Evolutionary conservation across 2,329 filamentous ascomycete species (phyloP), one percentile per base, ranked within the genome.

Genomic region (Colletotrichum musae): DNA sequence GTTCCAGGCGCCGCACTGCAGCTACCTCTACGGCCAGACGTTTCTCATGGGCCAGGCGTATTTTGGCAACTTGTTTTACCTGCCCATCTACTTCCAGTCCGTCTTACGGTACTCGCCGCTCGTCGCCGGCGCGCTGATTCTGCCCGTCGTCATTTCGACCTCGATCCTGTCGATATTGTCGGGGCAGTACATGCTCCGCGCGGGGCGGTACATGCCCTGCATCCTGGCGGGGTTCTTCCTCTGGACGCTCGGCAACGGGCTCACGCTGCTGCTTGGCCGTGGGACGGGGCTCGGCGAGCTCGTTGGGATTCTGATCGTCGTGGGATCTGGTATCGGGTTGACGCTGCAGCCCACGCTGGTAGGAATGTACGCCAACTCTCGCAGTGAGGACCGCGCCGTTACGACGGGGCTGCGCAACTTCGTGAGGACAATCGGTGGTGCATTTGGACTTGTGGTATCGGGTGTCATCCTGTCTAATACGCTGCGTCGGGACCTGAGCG

Each of bases 341-440:
- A 79, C 76, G 1, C 71, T 82, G 47, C 81, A 82, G 66, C 79
- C 80, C 4, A 80, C 78, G 10, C 72, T 82, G 6, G 75, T 82
- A 0, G 80, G 76, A 1, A 73, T 81, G 58, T 78, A 81, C 47
- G 80, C 81, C 28, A 79, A 81, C 64, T 77, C 75, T 0, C 74
- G 75, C 5, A 78, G 74, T 48, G 75, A 78, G 32, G 78, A 80
- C 47, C 77, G 80, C 0, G 80, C 81, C 12, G 80, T 82, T 41
- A 77, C 78, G 2, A 82, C 78, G 2, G 77, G 78, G 0, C 73
- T 79, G 24, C 77, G 81, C n/a, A 82, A 81, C 62, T 82, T 83
- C 54, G 73, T 80, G 39, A 77, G 81, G 10, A 77, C 75, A 6
- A 73, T 80, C 4, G 80, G 81, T 10, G 80, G 80, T 15, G 77